These are phyloP conservation scores for Fusarium zealandicum DNA, from an alignment of 2,329 filamentous ascomycete species.

Conservation along the genomic window DNA sequence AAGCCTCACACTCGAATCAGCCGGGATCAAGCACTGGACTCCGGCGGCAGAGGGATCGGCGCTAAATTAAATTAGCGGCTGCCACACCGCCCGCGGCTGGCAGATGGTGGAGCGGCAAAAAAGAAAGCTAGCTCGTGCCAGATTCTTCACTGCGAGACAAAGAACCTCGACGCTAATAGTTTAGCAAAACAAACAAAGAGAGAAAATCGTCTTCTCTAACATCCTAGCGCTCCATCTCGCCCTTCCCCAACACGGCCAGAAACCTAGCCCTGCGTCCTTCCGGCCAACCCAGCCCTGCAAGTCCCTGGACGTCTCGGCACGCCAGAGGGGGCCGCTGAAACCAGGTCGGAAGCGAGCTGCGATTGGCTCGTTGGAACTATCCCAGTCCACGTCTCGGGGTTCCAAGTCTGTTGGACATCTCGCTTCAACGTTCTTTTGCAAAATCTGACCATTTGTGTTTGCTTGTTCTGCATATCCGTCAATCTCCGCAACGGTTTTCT, in stretches of 20 bases:
- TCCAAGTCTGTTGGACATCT: conserved; percentile 27
- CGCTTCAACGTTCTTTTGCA: conserved; percentile 5
- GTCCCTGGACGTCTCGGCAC: conserved; percentile 11
- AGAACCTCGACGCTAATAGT: conserved; percentile 17
- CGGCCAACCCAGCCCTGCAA: conserved; percentile 1
- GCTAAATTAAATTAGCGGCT: conserved; percentile 25
- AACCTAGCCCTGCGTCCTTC: conserved; percentile 1
- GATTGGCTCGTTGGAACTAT: conserved; percentile 20
- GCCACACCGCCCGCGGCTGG: conserved; percentile 41
- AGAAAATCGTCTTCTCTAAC: conserved; percentile 16
- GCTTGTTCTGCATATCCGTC: conserved; percentile 19
- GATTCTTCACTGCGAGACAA: conserved; percentile 19
- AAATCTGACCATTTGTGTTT: conserved; percentile 14
- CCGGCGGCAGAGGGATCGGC: conserved; percentile 6
- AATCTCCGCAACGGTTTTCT: conserved; percentile 13
- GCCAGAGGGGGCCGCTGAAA: conserved; percentile 15
- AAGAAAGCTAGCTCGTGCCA: conserved; percentile 31
- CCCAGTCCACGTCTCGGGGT: background rate
- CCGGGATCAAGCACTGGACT: background rate
- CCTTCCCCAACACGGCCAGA: conserved; percentile 5
- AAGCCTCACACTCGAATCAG: background rate
- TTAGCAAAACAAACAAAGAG: conserved; percentile 21
- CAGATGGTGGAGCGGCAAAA: conserved; percentile 33
- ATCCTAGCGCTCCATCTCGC: conserved; percentile 3
- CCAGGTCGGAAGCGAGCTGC: background rate